These are phyloP conservation scores for Nicotiana tabacum DNA, from an alignment of 257 asterid species.

Conservation along the genomic window DNA sequence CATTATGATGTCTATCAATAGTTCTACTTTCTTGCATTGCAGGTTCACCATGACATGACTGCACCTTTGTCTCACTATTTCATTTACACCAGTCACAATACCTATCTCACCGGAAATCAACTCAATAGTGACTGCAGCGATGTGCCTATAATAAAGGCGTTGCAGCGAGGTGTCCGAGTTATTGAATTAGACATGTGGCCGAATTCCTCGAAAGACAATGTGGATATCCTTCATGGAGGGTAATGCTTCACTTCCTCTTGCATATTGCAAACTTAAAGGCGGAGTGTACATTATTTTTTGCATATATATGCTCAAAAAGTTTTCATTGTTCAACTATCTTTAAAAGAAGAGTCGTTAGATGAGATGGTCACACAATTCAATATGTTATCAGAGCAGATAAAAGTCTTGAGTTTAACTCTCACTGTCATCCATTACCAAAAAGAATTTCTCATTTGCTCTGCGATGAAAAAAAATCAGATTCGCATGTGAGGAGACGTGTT, in stretches of 20 bases:
- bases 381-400: background rate
- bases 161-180: constrained; percentile 65
- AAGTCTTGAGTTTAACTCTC: background rate
- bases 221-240: constrained; percentile 83
- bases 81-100: constrained; percentile 67
- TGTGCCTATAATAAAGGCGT: constrained; percentile 57
- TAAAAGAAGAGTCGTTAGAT: background rate
- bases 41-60: constrained; percentile 69
- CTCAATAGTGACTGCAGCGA: constrained; percentile 69
- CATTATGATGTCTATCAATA: background rate
- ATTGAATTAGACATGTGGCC: constrained; percentile 92
- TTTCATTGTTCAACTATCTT: background rate
- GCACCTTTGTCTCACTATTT: constrained; percentile 71
- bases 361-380: background rate
- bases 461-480: background rate
- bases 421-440: background rate
- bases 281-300: too few species aligned
- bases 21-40: background rate
- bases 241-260: constrained; percentile 14
- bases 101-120: constrained; percentile 81
- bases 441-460: background rate
- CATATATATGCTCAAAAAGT: background rate
- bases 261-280: background rate
- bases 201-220: constrained; percentile 54
- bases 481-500: background rate